Conservation (phyloP, 805 yeast species). For the Metschnikowia kofuensis region DNA sequence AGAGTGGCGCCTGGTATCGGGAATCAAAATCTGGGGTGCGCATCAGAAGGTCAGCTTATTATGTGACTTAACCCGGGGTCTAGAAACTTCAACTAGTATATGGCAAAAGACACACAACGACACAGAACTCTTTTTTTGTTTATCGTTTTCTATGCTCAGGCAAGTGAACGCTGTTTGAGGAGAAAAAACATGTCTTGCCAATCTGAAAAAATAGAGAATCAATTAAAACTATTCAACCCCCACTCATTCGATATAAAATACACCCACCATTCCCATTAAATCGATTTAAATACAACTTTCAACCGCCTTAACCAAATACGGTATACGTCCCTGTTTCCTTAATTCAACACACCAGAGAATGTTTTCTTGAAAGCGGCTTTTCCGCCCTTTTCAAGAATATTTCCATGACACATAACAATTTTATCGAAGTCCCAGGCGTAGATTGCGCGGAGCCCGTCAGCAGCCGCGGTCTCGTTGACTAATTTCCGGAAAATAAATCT, state of each 20-base stretch:
- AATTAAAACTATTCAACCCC: too few relatives aligned
- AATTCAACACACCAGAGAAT: constrained; percentile 5
- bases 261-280: too few relatives aligned
- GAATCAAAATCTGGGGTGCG: neutral
- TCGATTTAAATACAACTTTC: too few relatives aligned
- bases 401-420: constrained; percentile 26
- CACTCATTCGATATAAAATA: too few relatives aligned
- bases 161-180: too few relatives aligned
- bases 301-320: too few relatives aligned
- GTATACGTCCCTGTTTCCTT: neutral
- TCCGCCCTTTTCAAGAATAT: constrained; percentile 15
- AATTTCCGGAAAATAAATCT: constrained; percentile 23
- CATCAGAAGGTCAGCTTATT: neutral
- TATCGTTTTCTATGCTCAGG: too few relatives aligned
- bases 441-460: constrained; percentile 20
- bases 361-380: constrained; percentile 17
- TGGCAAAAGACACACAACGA: too few relatives aligned
- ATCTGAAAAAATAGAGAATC: too few relatives aligned
- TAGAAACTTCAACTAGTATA: too few relatives aligned
- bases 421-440: constrained; percentile 25
- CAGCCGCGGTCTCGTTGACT: constrained; percentile 14
- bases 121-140: too few relatives aligned
- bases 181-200: too few relatives aligned
- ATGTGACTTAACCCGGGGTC: neutral
- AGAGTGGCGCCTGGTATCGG: neutral